A percentile compares a stretch with the other conserved stretches of the same genome.
Evolutionary conservation across 192 early-diverging fungal species (phyloP).

Genomic region (Kappamyces sp.): DNA sequence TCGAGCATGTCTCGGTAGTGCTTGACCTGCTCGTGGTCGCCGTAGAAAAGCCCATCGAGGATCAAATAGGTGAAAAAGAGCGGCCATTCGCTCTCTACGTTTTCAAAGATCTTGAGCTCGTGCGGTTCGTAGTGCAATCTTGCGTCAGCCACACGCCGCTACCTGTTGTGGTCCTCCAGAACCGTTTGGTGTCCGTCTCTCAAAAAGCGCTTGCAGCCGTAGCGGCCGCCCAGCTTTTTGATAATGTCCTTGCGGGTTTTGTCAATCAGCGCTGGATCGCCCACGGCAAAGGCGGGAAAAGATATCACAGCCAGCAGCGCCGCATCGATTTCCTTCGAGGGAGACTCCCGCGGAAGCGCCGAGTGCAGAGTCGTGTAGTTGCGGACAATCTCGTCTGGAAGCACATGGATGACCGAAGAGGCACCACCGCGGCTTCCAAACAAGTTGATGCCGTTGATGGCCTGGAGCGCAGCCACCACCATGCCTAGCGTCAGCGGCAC

Average conservation of each 20-base stretch:
- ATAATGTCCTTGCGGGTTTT: slow-evolving; percentile 68
- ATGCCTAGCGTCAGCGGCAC: slow-evolving; percentile 45
- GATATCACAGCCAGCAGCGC: slow-evolving; percentile 78
- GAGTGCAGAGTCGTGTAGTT: slow-evolving; percentile 74
- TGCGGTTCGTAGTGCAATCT: slow-evolving; percentile 77
- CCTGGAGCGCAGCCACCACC: slow-evolving; percentile 76
- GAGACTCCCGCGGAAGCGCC: slow-evolving; percentile 75
- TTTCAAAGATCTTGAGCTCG: slow-evolving; percentile 77
- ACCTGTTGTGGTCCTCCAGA: slow-evolving; percentile 61
- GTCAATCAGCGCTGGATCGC: slow-evolving; percentile 57
- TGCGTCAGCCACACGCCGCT: slow-evolving; percentile 4
- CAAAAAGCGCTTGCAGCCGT: slow-evolving; percentile 80
- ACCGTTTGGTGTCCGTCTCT: slow-evolving; percentile 82
- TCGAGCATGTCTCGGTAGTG: slow-evolving; percentile 65
- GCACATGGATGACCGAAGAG: slow-evolving; percentile 69
- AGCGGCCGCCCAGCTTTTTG: slow-evolving; percentile 72
- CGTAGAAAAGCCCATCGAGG: slow-evolving; percentile 71
- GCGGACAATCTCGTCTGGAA: slow-evolving; percentile 80
- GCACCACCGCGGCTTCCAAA: slow-evolving; percentile 76
- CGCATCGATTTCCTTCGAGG: slow-evolving; percentile 81
- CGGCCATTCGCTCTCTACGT: slow-evolving; percentile 86
- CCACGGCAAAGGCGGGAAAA: slow-evolving; percentile 83
- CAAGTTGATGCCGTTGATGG: slow-evolving; percentile 80
- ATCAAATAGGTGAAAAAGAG: slow-evolving; percentile 85
- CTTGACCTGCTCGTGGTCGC: slow-evolving; percentile 56